These are phyloP conservation scores for Fraxinus velutina DNA, from an alignment of 305 asterid genomes.

Conservation along the genomic window DNA sequence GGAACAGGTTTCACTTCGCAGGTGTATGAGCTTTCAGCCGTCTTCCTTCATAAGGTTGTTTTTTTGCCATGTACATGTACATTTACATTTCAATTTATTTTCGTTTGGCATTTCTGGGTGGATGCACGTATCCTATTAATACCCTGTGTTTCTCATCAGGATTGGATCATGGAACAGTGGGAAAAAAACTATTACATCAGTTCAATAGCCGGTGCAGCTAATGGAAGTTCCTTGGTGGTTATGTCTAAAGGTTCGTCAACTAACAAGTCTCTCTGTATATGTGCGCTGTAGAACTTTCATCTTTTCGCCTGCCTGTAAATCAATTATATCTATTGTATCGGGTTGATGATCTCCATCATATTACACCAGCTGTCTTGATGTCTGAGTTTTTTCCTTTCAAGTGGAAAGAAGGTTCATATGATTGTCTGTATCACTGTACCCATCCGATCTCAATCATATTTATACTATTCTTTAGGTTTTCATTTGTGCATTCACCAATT, in stretches of 20 bases:
- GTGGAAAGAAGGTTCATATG: neutral
- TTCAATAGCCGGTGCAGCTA: conserved; percentile 93
- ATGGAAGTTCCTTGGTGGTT: conserved; percentile 90
- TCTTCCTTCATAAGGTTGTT: conserved; percentile 87
- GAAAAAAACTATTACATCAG: conserved; percentile 93
- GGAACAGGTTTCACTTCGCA: conserved; percentile 90
- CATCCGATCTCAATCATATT: neutral
- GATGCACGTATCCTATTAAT: neutral
- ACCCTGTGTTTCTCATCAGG: conserved; percentile 43
- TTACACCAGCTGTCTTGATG: neutral
- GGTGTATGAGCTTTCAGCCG: conserved; percentile 89
- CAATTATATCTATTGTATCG: neutral
- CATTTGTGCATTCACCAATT: conserved; percentile 5
- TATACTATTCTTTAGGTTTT: neutral
- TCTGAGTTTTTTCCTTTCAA: neutral
- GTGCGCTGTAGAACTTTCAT: neutral
- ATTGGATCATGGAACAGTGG: conserved; percentile 99
- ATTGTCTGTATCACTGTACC: neutral
- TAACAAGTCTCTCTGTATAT: neutral
- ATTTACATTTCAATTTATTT: neutral
- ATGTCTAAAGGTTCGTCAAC: conserved; percentile 85
- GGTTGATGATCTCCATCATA: neutral
- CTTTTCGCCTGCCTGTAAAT: neutral
- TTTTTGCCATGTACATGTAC: neutral
- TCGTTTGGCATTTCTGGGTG: conserved; percentile 7